Base-by-base conservation (phyloP, 768 basidiomycete species). In the Auricularia sp. region DNA sequence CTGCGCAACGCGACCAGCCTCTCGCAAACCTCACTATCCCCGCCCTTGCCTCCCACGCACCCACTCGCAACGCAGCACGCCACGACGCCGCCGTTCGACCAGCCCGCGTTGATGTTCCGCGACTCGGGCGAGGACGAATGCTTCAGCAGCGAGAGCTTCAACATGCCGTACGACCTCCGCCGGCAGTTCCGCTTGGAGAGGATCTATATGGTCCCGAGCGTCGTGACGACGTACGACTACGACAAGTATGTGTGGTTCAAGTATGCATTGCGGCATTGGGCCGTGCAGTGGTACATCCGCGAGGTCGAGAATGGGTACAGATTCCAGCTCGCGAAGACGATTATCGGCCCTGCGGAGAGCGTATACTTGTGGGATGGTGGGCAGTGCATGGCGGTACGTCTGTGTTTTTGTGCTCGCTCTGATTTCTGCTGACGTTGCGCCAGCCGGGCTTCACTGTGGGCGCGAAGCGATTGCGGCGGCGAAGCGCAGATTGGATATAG, bases 261-360 rank as follows among this genome's bases (percentile, higher is more conserved):
- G 74, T 68, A 66, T 65, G 66, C 70, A 36, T 64, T 78, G 70
- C 69, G 79, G 35, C 75, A 79, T 62, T 77, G 73, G 42, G 65
- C 73, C 51, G 73, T 80, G 61, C 67, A 67, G 66, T 80, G 79
- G 79, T 80, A 77, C 74, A 76, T 80, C 59, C 71, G 73, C 68
- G 72, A 67, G 61, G 66, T 73, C 61, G 77, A 72, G 35, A 70
- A 72, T 62, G 78, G 74, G 11, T 76, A 75, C 61, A 74, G 75
- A 73, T 76, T 77, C 77, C 71, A 76, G 35, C 66, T 73, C 7
- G 70, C 67, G 54, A 71, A 74, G 61, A 70, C 75, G 66, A 70
- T 80, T n/a, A 70, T 80, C 2, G 79, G 79, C 1, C 74, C 75
- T 64, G 47, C 67, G 2, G 70, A 71, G 64, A 53, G 51, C 4